Evolutionary conservation across 2,329 filamentous ascomycete genomes (phyloP).

Genomic region (Epichloe gansuensis): DNA sequence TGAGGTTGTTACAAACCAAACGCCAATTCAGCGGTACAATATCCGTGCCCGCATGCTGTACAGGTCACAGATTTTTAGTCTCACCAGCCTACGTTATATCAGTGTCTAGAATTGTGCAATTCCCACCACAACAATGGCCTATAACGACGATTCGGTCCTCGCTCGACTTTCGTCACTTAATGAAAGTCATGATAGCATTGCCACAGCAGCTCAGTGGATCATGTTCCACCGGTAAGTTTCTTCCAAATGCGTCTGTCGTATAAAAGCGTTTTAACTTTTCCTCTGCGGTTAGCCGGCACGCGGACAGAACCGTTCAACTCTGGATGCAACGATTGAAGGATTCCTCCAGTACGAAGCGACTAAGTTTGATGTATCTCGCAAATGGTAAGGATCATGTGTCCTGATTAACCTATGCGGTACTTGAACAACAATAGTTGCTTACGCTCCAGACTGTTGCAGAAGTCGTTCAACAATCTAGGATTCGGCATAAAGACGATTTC

Average conservation of each 20-base stretch:
- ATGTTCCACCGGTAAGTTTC: conserved; percentile 82
- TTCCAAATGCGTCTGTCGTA: background rate
- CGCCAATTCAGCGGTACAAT: background rate
- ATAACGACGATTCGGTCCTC: conserved; percentile 88
- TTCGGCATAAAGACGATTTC: conserved; percentile 84
- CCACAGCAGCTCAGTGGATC: conserved; percentile 96
- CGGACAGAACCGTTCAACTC: conserved; percentile 78
- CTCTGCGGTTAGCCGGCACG: conserved; percentile 55
- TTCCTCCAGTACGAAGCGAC: conserved; percentile 68
- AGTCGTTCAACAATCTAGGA: conserved; percentile 92
- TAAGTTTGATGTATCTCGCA: conserved; percentile 87
- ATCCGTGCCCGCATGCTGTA: background rate
- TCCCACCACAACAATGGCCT: conserved; percentile 55
- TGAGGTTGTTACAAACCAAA: background rate
- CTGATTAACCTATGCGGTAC: background rate
- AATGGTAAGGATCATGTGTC: conserved; percentile 53
- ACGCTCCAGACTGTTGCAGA: conserved; percentile 42
- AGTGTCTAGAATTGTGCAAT: background rate
- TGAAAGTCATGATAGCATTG: conserved; percentile 94
- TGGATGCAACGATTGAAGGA: conserved; percentile 89
- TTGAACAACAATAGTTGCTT: background rate
- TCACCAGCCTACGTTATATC: background rate
- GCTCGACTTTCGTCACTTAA: conserved; percentile 91
- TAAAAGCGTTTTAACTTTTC: conserved; percentile 1
- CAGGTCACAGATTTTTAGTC: background rate